Evolutionary conservation across 768 basidiomycete species (phyloP).

Genomic region (Obba rivulosa): DNA sequence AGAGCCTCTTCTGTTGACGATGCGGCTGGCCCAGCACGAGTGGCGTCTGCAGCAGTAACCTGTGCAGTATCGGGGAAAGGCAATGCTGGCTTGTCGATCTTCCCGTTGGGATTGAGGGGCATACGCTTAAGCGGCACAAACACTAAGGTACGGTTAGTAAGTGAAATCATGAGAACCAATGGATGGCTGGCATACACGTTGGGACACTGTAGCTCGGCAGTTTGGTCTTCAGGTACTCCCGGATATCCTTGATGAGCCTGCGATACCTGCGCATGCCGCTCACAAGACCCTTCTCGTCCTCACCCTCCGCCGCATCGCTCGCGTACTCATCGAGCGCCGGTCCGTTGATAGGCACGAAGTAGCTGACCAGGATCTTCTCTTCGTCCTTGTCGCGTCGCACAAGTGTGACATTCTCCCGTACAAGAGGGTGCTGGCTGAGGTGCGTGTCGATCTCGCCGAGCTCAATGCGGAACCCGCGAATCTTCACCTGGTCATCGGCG

Average conservation of each 20-base stretch:
- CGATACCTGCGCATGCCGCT: conserved; percentile 82
- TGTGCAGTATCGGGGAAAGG: conserved; percentile 98
- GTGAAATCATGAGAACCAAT: conserved; percentile 1
- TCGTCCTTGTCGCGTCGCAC: conserved; percentile 98
- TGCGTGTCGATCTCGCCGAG: conserved; percentile 97
- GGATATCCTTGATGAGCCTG: conserved; percentile 85
- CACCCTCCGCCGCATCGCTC: conserved; percentile 53
- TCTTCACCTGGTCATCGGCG: conserved; percentile 98
- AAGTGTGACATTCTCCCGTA: conserved; percentile 97
- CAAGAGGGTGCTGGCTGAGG: conserved; percentile 85
- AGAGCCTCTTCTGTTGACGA: conserved; percentile 76
- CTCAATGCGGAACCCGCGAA: conserved; percentile 98
- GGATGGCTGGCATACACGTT: conserved; percentile 48
- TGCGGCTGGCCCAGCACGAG: conserved; percentile 31
- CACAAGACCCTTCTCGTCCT: conserved; percentile 54
- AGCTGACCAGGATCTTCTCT: conserved; percentile 97
- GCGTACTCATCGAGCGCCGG: conserved; percentile 61
- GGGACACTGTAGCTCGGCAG: conserved; percentile 93
- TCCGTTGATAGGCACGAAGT: conserved; percentile 87
- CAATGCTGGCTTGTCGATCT: conserved; percentile 96
- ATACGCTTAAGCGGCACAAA: conserved; percentile 93
- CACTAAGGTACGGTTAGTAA: conserved; percentile 40
- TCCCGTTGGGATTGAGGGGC: conserved; percentile 98
- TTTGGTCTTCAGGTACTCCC: conserved; percentile 96
- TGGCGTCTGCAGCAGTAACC: conserved; percentile 39